phyloP scores from a whole-genome alignment of 495 filamentous ascomycete species.

The Coniosporium apollinis region DNA sequence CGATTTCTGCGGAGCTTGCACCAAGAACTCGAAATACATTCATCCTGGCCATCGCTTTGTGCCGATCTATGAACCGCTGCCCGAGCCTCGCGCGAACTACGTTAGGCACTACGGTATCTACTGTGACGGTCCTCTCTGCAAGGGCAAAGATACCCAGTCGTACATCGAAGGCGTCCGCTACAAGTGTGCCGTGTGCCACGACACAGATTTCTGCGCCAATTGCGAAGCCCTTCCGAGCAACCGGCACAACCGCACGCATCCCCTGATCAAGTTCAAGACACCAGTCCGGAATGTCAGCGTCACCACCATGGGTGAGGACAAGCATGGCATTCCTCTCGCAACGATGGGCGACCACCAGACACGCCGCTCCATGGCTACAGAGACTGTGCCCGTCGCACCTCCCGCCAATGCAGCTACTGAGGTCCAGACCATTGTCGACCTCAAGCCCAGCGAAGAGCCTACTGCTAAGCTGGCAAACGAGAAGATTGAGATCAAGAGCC shows the following conservation, averaged over 20 bases:
- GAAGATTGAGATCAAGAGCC: slow-evolving; percentile 24
- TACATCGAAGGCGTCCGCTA: slow-evolving; percentile 81
- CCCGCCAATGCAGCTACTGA: slow-evolving; percentile 41
- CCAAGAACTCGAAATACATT: slow-evolving; percentile 41
- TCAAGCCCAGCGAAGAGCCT: slow-evolving; percentile 38
- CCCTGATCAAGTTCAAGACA: slow-evolving; percentile 92
- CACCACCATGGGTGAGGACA: slow-evolving; percentile 63
- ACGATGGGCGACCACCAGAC: slow-evolving; percentile 48
- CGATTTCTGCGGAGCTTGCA: slow-evolving; percentile 83
- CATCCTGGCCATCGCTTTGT: slow-evolving; percentile 87
- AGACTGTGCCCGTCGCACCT: slow-evolving; percentile 29
- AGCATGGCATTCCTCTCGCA: slow-evolving; percentile 38
- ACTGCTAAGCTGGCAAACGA: slow-evolving; percentile 20
- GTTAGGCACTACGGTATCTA: slow-evolving; percentile 64
- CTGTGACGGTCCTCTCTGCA: slow-evolving; percentile 91
- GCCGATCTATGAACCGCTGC: slow-evolving; percentile 64
- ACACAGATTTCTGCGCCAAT: slow-evolving; percentile 87
- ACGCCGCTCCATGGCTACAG: slow-evolving; percentile 30
- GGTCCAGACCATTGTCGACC: slow-evolving; percentile 56
- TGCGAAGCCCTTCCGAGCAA: slow-evolving; percentile 81
- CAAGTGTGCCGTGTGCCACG: slow-evolving; percentile 95
- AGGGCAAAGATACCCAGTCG: slow-evolving; percentile 30
- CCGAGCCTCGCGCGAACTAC: slow-evolving; percentile 28
- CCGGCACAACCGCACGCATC: slow-evolving; percentile 82
- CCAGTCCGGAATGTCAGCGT: slow-evolving; percentile 80